A percentile compares a stretch with the other conserved stretches of the same genome.
These are phyloP conservation scores for Coffea canephora DNA, from an alignment of 257 asterid species.

Conservation along the genomic window DNA sequence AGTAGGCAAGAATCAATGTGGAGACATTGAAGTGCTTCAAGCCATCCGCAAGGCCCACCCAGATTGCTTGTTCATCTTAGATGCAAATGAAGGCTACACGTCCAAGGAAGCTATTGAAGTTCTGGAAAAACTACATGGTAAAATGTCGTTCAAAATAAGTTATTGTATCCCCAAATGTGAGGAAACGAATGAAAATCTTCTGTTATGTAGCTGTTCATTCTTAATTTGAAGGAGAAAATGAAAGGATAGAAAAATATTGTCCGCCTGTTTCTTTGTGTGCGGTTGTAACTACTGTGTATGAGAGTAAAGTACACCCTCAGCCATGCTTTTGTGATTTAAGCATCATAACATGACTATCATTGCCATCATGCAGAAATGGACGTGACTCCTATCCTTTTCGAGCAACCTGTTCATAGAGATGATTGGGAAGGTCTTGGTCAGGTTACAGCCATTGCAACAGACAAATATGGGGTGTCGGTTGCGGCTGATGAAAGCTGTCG, in stretches of 20 bases:
- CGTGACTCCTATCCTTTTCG: slow-evolving; percentile 77
- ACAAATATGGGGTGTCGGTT: slow-evolving; percentile 67
- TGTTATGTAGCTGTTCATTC: background rate
- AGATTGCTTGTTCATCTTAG: slow-evolving; percentile 72
- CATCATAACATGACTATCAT: background rate
- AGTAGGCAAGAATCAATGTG: slow-evolving; percentile 69
- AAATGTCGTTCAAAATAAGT: background rate
- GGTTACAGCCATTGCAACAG: slow-evolving; percentile 64
- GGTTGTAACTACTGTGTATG: background rate
- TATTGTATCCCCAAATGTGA: background rate
- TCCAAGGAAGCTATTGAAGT: slow-evolving; percentile 78
- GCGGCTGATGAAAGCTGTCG: slow-evolving; percentile 97
- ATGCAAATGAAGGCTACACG: slow-evolving; percentile 90
- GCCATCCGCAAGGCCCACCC: slow-evolving; percentile 79
- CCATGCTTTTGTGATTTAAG: background rate
- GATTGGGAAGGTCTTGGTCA: slow-evolving; percentile 79
- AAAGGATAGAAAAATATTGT: background rate
- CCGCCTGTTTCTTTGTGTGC: background rate
- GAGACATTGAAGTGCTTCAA: slow-evolving; percentile 78
- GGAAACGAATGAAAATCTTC: background rate
- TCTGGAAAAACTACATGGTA: slow-evolving; percentile 74
- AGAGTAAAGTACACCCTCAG: background rate
- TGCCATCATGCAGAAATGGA: slow-evolving; percentile 54
- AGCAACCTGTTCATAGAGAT: slow-evolving; percentile 92
- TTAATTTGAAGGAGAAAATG: background rate